Evolutionary conservation across 2,329 filamentous ascomycete species (phyloP), one percentile per base, ranked within the genome.

Genomic region (Nemania diffusa): DNA sequence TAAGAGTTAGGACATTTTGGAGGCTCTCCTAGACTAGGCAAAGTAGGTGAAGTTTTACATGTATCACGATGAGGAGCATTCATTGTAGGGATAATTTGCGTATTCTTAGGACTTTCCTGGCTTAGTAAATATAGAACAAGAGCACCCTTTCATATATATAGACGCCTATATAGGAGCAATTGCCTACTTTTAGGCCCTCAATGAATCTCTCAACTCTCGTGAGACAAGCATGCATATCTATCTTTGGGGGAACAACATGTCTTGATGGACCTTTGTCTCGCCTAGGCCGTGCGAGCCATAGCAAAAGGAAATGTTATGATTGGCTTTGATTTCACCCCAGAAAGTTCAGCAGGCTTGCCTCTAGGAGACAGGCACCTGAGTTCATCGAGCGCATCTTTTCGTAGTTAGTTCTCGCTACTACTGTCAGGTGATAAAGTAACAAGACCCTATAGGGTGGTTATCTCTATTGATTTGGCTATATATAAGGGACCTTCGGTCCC

Each of bases 181-280:
- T 11, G 8, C 15, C 5, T 37, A 7, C 9, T 34, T 34, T 17
- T 11, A 56, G 34, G 11, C 44, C 13, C 2, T 8, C 37, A 24
- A 13, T 32, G 8, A 22, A 29, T 13, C 15, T 55, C 11, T 15
- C 17, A 46, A 42, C n/a, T 13, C 3, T 27, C 6, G 13, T 57
- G 26, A 57, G 42, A 62, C 32, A 60, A 32, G 20, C 26, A 20
- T 62, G 29, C 42, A 24, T 52, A n/a, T 26, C 34, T 22, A 34
- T 34, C 17, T 40, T 34, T n/a, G 15, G 15, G 29, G 17, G 24
- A n/a, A 3, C 6, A 34, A 48, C 2, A 17, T 32, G 26, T 44
- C 51, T 48, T 37, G n/a, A 32, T 32, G 5, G 26, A 40, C 11
- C 29, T 60, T 60, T 60, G 37, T 32, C 22, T 50, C 15, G 6